Base-by-base conservation (phyloP, 495 filamentous ascomycete species). In the Tuber magnatum region DNA sequence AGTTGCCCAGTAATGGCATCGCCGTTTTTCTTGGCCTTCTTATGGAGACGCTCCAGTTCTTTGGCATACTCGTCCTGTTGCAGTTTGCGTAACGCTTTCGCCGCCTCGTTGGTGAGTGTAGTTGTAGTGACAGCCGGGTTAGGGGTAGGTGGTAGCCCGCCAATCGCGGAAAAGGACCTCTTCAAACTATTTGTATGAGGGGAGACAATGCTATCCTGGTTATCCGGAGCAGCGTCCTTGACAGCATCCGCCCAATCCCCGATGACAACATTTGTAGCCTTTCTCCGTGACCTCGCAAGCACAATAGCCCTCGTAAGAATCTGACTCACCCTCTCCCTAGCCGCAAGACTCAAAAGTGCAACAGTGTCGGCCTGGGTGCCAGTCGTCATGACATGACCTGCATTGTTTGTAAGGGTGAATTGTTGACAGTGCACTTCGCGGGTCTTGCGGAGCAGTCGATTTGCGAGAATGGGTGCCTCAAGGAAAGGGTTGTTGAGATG, bases 241-340 rank as follows among this genome's bases (percentile, higher is more conserved):
- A 83, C 81, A 28, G 71, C 73, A 43, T 81, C 81, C 1, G 81
- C 81, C 81, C 81, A 83, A 71, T 82, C 81, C 7, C 81, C 81
- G 6, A 75, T 71, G 65, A 83, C 81, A 6, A 77, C 77, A n/a
- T 80, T 79, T 68, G 82, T 80, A 12, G 78, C 80, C 32, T 76
- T 74, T 44, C 81, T 74, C n/a, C 81, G 71, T 7, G 75, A 79
- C 28, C 76, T 74, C 12, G 81, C 81, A 14, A 83, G 76, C 35
- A 77, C 81, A 14, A 77, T 69, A 3, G 77, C 77, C 20, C 81
- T 76, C 9, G 81, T 83, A 48, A 83, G 42, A 9, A 82, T 78
- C 32, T 78, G 71, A n/a, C 75, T 76, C 12, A 83, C 42, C 12
- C 81, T 76, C 56, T 83, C 81, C 24, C 78, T 75, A 35, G 46